A percentile compares a stretch with the other conserved stretches of the same genome.
These are phyloP conservation scores for Golubevia pallescens DNA, from an alignment of 1,284 basidiomycete genomes.

Conservation along the genomic window DNA sequence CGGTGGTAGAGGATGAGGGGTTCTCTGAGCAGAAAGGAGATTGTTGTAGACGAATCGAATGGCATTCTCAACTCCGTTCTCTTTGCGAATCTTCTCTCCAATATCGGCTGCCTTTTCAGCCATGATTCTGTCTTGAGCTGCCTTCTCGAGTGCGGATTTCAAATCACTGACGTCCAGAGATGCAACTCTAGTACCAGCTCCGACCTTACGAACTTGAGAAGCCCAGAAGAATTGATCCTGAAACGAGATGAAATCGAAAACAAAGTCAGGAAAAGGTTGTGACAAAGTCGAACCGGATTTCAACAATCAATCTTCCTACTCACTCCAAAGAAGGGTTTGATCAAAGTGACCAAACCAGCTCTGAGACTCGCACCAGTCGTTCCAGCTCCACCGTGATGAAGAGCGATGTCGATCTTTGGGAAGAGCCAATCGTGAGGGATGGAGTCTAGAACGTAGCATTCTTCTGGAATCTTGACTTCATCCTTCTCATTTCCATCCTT, in stretches of 20 bases:
- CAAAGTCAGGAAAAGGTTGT: slow-evolving; percentile 3
- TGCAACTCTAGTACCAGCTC: not conserved
- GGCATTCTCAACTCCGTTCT: slow-evolving; percentile 42
- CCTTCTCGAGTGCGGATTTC: slow-evolving; percentile 27
- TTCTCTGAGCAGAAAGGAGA: not conserved
- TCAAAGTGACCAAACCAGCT: slow-evolving; percentile 56
- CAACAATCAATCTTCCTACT: no score
- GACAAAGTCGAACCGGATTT: not conserved
- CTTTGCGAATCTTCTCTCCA: slow-evolving; percentile 40
- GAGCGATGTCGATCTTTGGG: slow-evolving; percentile 51
- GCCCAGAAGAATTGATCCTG: slow-evolving; percentile 54
- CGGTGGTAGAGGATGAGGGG: no score
- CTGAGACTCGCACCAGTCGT: slow-evolving; percentile 72
- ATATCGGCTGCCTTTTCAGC: slow-evolving; percentile 45
- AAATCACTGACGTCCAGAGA: slow-evolving; percentile 14
- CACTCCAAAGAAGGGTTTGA: slow-evolving; percentile 57
- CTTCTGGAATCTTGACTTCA: slow-evolving; percentile 5
- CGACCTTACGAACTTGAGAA: not conserved
- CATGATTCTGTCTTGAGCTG: slow-evolving; percentile 36
- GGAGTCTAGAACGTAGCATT: slow-evolving; percentile 48
- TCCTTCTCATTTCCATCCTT: slow-evolving; percentile 16
- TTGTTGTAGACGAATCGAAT: slow-evolving; percentile 37
- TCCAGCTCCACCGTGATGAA: slow-evolving; percentile 75
- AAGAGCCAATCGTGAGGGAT: slow-evolving; percentile 61
- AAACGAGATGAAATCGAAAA: not conserved